phyloP scores from a whole-genome alignment of 129 eudicot genomes.

The Flaveria ramosissima region DNA sequence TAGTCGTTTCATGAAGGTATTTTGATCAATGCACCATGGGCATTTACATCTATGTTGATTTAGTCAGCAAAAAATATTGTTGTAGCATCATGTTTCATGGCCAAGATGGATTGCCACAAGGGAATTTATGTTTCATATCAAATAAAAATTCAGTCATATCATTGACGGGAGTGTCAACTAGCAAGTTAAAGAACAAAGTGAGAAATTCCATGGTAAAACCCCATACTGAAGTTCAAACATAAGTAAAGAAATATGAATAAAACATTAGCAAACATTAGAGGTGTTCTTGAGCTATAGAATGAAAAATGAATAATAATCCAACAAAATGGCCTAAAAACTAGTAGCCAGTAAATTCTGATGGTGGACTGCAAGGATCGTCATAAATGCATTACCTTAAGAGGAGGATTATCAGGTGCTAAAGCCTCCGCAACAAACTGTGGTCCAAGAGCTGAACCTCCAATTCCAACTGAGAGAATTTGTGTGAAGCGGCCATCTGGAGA shows the following conservation, averaged over 20 bases:
- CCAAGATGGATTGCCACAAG: background rate
- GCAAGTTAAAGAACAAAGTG: background rate
- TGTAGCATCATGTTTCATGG: background rate
- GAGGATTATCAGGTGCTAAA: slow-evolving; percentile 98
- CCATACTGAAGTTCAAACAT: slow-evolving; percentile 1
- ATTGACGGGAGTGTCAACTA: background rate
- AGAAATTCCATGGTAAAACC: background rate
- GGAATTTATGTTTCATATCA: background rate
- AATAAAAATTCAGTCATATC: slow-evolving; percentile 3
- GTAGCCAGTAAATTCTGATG: background rate
- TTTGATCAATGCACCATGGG: background rate
- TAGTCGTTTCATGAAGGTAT: background rate
- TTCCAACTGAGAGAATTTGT: slow-evolving; percentile 93
- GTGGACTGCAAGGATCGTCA: background rate
- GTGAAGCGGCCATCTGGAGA: slow-evolving; percentile 63
- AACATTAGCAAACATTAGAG: background rate
- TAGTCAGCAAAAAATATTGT: background rate
- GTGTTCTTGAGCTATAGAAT: background rate
- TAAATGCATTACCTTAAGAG: slow-evolving; percentile 70
- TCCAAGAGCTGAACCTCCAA: slow-evolving; percentile 98
- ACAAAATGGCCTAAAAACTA: background rate
- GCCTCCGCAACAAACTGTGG: slow-evolving; percentile 99
- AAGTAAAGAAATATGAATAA: background rate
- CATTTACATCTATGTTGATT: background rate
- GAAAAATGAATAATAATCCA: background rate